Conservation (phyloP, 805 yeast genomes). For the Kockiozyma suomiensis region DNA sequence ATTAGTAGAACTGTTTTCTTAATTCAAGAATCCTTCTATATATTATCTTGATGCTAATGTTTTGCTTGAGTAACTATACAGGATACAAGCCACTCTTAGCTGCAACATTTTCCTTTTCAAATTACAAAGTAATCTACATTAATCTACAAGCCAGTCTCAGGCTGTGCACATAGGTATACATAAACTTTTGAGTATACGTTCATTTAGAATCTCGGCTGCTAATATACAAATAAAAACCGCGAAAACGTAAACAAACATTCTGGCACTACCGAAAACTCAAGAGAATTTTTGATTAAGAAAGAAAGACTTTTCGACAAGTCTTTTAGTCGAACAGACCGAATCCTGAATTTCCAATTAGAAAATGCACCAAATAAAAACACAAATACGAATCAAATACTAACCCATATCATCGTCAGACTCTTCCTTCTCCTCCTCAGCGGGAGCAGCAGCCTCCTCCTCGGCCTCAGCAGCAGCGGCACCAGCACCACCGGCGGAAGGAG, state of each 20-base stretch:
- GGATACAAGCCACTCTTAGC: no score
- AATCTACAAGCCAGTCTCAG: no score
- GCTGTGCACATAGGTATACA: neutral
- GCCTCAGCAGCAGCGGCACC: conserved; percentile 72
- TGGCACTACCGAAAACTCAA: conserved; percentile 2
- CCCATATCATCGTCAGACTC: conserved; percentile 84
- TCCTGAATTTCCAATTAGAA: conserved; percentile 39
- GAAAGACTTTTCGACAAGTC: conserved; percentile 4
- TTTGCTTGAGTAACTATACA: no score
- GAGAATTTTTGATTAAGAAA: neutral
- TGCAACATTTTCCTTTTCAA: no score
- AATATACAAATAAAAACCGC: conserved; percentile 8
- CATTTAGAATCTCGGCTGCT: conserved; percentile 8
- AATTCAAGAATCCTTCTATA: neutral
- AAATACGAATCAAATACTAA: conserved; percentile 34
- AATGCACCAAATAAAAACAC: neutral
- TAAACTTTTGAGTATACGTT: neutral
- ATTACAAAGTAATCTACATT: neutral
- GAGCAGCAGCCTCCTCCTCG: conserved; percentile 72
- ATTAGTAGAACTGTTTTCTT: no score
- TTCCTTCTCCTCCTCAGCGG: conserved; percentile 65
- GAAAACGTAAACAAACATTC: neutral
- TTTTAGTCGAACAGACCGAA: conserved; percentile 97
- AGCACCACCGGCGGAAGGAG: conserved; percentile 71
- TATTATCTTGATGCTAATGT: no score